Evolutionary conservation across 768 basidiomycete genomes (phyloP), one percentile per base, ranked within the genome.

Genomic region (Boletus tylopilopsis): DNA sequence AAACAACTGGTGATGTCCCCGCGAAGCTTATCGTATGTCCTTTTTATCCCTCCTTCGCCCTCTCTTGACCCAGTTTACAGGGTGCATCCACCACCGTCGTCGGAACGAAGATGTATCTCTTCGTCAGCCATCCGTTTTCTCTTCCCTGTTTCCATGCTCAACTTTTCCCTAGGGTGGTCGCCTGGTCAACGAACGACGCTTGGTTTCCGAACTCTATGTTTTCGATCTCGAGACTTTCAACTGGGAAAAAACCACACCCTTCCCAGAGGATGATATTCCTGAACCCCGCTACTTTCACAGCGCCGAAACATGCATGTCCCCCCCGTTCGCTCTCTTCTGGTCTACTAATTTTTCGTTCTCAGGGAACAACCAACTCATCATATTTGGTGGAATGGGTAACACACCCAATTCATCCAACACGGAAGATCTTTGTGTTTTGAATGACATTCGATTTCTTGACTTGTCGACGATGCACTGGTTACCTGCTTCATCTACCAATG

Each of bases 361-460:
- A 54, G 89, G 93, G 93, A 85, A 89, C 63, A 85, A 89, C 66
- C 84, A 91, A 59, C 75, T 99, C 45, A 84, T 98, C 54, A 76
- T 97, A 42, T 97, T 97, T 63, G 95, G 95, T 18, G 94, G 95
- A 11, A 96, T 97, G 94, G 85, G 89, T 63, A 85, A 88, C 68
- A 74, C 84, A 60, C 78, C 83, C 11, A 80, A 87, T 54, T 78
- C 85, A 1, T 71, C 77, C 36, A 84, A 78, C 59, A 77, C 85
- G 6, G 88, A 91, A 49, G 87, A 92, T 54, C 79, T 94, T 23
- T 90, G 87, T 54, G 95, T 97, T n/a, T 72, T 96, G 48, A 88
- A 88, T 61, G 96, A 97, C 65, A 84, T 97, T 36, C 87, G 90
- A 53, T 82, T 96, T 62, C 94, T 90, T 68, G 85, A 96, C 69